Conservation (phyloP, 805 yeast species). For the Yamadazyma philogaea region DNA sequence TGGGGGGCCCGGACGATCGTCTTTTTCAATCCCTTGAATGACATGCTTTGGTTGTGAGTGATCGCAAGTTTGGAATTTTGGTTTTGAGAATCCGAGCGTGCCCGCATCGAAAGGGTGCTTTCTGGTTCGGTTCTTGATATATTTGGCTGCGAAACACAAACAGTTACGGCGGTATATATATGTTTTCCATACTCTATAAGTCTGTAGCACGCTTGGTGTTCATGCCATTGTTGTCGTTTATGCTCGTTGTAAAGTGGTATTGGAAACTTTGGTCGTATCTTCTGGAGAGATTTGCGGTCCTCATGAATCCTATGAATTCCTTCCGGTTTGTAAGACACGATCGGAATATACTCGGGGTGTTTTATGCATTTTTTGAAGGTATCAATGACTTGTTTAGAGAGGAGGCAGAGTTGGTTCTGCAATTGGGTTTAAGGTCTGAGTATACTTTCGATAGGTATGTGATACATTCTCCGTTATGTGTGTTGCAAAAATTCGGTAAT, state of each 20-base stretch:
- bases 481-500: slow-evolving; percentile 17
- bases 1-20: slow-evolving; percentile 88
- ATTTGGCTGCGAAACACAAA: slow-evolving; percentile 4
- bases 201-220: neutral
- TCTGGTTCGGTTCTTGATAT: too few species aligned
- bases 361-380: neutral
- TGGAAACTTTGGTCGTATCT: slow-evolving; percentile 9
- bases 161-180: neutral
- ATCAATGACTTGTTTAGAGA: neutral
- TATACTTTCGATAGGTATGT: slow-evolving; percentile 39
- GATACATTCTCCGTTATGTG: slow-evolving; percentile 33
- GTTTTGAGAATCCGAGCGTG: neutral
- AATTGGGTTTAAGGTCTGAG: slow-evolving; percentile 21
- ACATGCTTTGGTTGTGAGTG: slow-evolving; percentile 44
- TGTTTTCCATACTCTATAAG: neutral
- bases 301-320: neutral
- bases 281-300: neutral
- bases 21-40: slow-evolving; percentile 84
- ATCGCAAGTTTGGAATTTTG: neutral
- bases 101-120: neutral
- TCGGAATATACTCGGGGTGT: neutral
- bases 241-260: slow-evolving; percentile 10
- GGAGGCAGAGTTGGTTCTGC: neutral
- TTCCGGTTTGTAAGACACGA: neutral
- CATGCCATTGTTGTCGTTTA: slow-evolving; percentile 5